Evolutionary conservation across 1,139 yeast genomes (phyloP), one percentile per base, ranked within the genome.

Genomic region (Wickerhamomyces sp.): DNA sequence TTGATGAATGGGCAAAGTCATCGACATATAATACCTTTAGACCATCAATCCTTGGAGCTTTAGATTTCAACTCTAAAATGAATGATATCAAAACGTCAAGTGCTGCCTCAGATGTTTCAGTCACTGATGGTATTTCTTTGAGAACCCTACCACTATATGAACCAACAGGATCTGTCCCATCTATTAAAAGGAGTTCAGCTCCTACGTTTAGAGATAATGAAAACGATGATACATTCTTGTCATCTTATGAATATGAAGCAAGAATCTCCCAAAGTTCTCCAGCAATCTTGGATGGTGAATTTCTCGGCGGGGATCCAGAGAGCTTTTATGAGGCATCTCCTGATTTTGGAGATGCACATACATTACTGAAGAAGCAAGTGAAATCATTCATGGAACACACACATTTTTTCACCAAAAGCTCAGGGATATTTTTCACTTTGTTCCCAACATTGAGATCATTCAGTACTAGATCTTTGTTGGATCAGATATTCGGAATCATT

Each of bases 31-130:
- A 44, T 27, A 47, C 48, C 6, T 61, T 72, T 14, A 53, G 77
- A 45, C 75, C 77, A 1, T 73, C 78, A 0, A 53, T 74, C 10
- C 59, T 71, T 37, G 64, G 69, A 36, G 77, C 78, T 1, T 56
- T 74, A 27, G 76, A 71, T 42, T 62, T 68, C 45, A 66, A 65
- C 36, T 41, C 42, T 33, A 51, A 51, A 36, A 37, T 52, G 42
- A 41, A 43, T 9, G 49, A 44, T 8, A 27, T 47, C 14, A 37
- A 9, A 32, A 38, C 14, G 3, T 31, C 31, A 38, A 34, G 11
- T 15, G 3, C 26, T 9, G 4, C 7, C 8, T 9, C 31, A 29
- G 27, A 15, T 13, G 5, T 18, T 3, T 14, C 26, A 10, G 4
- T 3, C 50, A 6, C 6, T 15, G 45, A 40, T 36, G 36, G 34